Evolutionary conservation across 208 protist genomes (phyloP), one percentile per base, ranked within the genome.

Genomic region (Naegleria lovaniensis): DNA sequence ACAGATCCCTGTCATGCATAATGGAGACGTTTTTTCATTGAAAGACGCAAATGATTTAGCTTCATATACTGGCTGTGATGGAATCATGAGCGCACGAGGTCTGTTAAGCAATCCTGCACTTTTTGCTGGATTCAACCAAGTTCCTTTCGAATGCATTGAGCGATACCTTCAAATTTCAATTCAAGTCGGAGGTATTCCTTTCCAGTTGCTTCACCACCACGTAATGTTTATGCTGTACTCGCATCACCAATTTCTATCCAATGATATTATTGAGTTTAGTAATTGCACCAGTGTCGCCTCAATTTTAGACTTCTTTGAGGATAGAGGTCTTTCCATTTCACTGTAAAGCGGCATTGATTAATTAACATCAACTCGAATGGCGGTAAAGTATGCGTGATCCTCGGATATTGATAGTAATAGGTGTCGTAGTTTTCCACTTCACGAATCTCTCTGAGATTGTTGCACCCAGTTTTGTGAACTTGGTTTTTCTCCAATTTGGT

Each of bases 81-180:
- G 93, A 19, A 93, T 97, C 6, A 97, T 98, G 96, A 89, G 93
- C 33, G 96, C 93, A 38, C 94, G 94, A 39, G 96, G 95, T 15
- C 88, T 98, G 84, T 94, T 97, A 29, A 91, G 93, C 89, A 98
- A 97, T 90, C 96, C 96, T 11, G 94, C 95, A 3, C 93, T 95
- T 87, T 97, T 96, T 84, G 93, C 94, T 83, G 79, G 92, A 36
- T 90, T 75, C 55, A 55, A 88, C 41, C 25, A 89, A 19, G 85
- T 79, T 13, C 67, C 67, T 36, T 79, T 29, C 2, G 67, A 79
- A 33, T 79, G 67, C n/a, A 79, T 79, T 36, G 6, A 79, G 36
- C 25, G 67, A 79, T 79, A 79, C n/a, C 9, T 79, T 36, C 67
- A 79, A 79, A 79, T 79, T 36, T 19, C 67, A 0, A 79, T 79